Conservation (phyloP, 2,329 filamentous ascomycete species). For the Colletotrichum costaricense region DNA sequence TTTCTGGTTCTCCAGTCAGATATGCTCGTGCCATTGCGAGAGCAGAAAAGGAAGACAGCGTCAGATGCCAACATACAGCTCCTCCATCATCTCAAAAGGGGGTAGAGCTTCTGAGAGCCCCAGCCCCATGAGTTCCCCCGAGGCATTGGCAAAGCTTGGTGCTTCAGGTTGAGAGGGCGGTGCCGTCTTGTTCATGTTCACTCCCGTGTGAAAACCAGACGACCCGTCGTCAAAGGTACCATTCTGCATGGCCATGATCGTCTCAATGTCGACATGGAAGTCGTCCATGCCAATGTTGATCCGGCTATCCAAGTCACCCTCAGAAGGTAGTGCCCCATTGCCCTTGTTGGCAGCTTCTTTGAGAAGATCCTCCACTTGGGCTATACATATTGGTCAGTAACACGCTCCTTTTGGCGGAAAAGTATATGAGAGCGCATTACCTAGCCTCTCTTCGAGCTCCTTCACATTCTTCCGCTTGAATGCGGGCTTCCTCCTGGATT, state of each 20-base stretch:
- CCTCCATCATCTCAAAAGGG: constrained; percentile 81
- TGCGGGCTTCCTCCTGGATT: constrained; percentile 87
- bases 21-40: no score
- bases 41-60: background rate
- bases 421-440: constrained; percentile 59
- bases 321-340: background rate
- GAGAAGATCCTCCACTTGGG: constrained; percentile 84
- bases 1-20: constrained; percentile 61
- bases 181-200: background rate
- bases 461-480: constrained; percentile 92
- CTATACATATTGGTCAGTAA: constrained; percentile 52
- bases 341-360: constrained; percentile 65
- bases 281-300: constrained; percentile 40
- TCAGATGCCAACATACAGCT: constrained; percentile 69
- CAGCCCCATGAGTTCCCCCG: constrained; percentile 72
- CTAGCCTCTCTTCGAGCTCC: constrained; percentile 86
- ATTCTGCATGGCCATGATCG: constrained; percentile 35
- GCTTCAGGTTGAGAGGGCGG: background rate
- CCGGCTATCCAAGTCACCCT: constrained; percentile 22
- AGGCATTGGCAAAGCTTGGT: constrained; percentile 2
- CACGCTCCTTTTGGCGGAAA: background rate
- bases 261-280: constrained; percentile 32
- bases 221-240: constrained; percentile 11
- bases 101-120: constrained; percentile 87
- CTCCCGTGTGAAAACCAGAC: background rate